These are phyloP conservation scores for Aphanomyces euteiches DNA, from an alignment of 352 stramenopile genomes.

Conservation along the genomic window DNA sequence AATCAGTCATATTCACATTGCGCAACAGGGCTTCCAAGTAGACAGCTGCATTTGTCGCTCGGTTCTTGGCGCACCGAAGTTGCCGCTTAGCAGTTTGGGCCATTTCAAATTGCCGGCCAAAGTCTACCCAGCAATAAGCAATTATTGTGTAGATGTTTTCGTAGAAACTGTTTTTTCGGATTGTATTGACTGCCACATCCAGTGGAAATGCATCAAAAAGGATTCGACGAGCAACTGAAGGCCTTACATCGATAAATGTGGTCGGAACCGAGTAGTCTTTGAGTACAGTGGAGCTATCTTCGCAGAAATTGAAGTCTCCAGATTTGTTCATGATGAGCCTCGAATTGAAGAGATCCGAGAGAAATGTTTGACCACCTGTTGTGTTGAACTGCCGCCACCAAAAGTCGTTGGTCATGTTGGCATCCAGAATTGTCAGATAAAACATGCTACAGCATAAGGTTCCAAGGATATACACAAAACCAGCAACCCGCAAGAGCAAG, in stretches of 20 bases:
- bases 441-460: not conserved
- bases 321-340: not conserved
- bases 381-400: constrained; percentile 29
- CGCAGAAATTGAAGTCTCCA: not conserved
- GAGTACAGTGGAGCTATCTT: not conserved
- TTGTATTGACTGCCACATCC: not conserved
- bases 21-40: constrained; percentile 20
- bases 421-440: constrained; percentile 1
- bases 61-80: not conserved
- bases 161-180: constrained; percentile 14
- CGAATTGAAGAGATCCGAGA: constrained; percentile 11
- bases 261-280: constrained; percentile 2
- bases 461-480: not conserved
- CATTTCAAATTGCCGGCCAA: not conserved
- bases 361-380: constrained; percentile 18
- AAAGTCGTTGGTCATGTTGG: constrained; percentile 23
- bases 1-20: constrained; percentile 1
- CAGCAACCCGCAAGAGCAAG: not conserved
- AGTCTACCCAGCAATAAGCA: constrained; percentile 25
- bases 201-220: not conserved
- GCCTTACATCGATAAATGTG: constrained; percentile 4
- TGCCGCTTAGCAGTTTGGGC: constrained; percentile 4
- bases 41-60: constrained; percentile 6
- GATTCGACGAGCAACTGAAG: not conserved
- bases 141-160: constrained; percentile 14